These are phyloP conservation scores for Fusarium marasasianum DNA, from an alignment of 2,329 filamentous ascomycete species.

Conservation along the genomic window DNA sequence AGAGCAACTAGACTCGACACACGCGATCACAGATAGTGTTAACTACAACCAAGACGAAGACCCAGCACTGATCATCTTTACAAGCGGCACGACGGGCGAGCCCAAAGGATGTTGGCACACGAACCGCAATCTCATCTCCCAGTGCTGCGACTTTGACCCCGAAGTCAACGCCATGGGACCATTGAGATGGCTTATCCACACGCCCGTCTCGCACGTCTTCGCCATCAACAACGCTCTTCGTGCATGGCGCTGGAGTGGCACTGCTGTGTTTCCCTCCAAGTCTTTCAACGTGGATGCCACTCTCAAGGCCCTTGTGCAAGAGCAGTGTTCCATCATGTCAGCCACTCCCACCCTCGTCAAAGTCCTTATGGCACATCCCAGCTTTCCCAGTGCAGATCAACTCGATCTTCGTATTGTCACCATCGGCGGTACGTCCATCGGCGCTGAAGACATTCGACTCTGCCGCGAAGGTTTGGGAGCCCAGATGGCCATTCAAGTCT, in stretches of 20 bases:
- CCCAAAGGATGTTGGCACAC: conserved; percentile 58
- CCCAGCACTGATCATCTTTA: conserved; percentile 56
- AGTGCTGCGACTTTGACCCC: conserved; percentile 50
- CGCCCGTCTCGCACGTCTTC: conserved; percentile 51
- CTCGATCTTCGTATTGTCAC: conserved; percentile 48
- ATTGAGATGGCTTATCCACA: conserved; percentile 52
- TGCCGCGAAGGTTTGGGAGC: conserved; percentile 48
- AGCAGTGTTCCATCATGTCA: conserved; percentile 51
- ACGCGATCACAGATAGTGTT: background rate
- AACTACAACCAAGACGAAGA: conserved; percentile 20
- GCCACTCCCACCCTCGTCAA: conserved; percentile 52
- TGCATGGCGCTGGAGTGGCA: conserved; percentile 49
- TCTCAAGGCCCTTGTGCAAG: conserved; percentile 44
- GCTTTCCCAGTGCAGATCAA: conserved; percentile 39
- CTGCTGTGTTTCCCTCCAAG: conserved; percentile 49
- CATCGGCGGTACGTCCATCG: conserved; percentile 48
- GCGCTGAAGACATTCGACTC: conserved; percentile 45
- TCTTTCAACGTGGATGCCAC: conserved; percentile 48
- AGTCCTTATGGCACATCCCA: conserved; percentile 44
- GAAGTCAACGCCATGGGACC: conserved; percentile 42
- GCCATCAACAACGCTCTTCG: conserved; percentile 52
- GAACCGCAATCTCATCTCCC: conserved; percentile 51
- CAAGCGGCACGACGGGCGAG: conserved; percentile 59
- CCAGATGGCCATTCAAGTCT: conserved; percentile 48
- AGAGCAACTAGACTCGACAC: background rate